Evolutionary conservation across 345 rosid genomes (phyloP).

Genomic region (Dovyalis caffra): DNA sequence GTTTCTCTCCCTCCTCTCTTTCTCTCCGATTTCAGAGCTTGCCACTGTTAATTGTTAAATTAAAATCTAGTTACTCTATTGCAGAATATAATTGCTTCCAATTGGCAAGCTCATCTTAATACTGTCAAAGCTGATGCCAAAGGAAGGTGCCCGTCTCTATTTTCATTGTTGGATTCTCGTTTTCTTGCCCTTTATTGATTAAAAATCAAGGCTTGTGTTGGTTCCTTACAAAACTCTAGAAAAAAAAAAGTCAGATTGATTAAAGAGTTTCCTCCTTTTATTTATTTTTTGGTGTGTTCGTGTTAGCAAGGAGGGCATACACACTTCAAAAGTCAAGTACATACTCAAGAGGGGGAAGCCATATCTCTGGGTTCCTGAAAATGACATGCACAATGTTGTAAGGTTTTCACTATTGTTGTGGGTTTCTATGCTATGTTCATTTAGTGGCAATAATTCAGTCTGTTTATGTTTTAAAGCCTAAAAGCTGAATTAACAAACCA

Average conservation of each 20-base stretch:
- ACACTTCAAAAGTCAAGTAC: conserved; percentile 81
- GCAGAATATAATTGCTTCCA: conserved; percentile 76
- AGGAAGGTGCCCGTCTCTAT: conserved; percentile 55
- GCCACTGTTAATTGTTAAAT: neutral
- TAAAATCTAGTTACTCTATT: neutral
- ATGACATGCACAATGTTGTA: conserved; percentile 80
- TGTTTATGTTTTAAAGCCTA: neutral
- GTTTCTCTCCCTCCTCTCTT: conserved; percentile 20
- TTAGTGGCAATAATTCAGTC: neutral
- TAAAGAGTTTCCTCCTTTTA: neutral
- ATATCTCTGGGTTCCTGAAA: conserved; percentile 75
- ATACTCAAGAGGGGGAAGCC: conserved; percentile 71
- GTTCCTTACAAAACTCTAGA: neutral
- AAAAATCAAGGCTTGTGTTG: neutral
- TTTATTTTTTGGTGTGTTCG: conserved; percentile 1
- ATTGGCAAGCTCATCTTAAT: conserved; percentile 72
- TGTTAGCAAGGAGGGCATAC: conserved; percentile 56
- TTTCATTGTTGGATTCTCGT: neutral
- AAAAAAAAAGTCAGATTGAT: neutral
- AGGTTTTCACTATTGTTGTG: conserved; percentile 16
- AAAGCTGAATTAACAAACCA: neutral
- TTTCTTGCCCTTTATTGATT: neutral
- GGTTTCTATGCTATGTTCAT: neutral
- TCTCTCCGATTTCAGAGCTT: neutral
- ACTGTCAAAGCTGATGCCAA: conserved; percentile 81